Evolutionary conservation across 2,329 filamentous ascomycete species (phyloP), one percentile per base, ranked within the genome.

Genomic region (Chrysosporium queenslandicum): DNA sequence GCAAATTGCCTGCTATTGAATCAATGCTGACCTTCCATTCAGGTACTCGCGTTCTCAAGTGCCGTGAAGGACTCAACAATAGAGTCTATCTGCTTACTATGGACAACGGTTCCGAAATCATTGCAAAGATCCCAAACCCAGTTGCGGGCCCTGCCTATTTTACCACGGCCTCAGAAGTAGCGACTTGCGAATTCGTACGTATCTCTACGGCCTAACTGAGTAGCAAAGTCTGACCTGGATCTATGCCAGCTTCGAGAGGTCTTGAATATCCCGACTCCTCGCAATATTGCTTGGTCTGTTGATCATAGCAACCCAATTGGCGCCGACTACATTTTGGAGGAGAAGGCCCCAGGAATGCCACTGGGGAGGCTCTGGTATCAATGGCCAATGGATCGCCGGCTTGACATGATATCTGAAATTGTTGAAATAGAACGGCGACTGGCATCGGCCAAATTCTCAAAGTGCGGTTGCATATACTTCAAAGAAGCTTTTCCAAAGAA

Each of bases 21-120:
- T n/a, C n/a, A n/a, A n/a, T n/a, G n/a, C n/a, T n/a, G n/a, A n/a
- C 53, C 41, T 52, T 21, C n/a, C 37, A 14, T 40, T 20, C 36
- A 64, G 60, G 63, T 43, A 63, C 50, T 46, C 63, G 55, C 55
- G 50, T 67, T 34, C 41, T 55, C 3, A 67, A 66, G 54, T 63
- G 62, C 27, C 40, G 54, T 3, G 66, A 69, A 53, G 66, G 66
- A 1, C 55, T 62, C 23, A 60, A 60, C 51, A 68, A 64, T 55
- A 57, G 68, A 63, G 64, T 64, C n/a, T 68, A 70, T 46, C 51
- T 64, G 3, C 54, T 71, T 53, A 61, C 56, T 9, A 61, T 64
- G 59, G 58, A 63, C 39, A 63, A 64, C 51, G 62, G 60, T 2
- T 29, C 36, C 0, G 61, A 65, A 40, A 57, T 64, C 21, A 50